Evolutionary conservation across 1,139 yeast species (phyloP).

Genomic region (Sugiyamaella pinicola): DNA sequence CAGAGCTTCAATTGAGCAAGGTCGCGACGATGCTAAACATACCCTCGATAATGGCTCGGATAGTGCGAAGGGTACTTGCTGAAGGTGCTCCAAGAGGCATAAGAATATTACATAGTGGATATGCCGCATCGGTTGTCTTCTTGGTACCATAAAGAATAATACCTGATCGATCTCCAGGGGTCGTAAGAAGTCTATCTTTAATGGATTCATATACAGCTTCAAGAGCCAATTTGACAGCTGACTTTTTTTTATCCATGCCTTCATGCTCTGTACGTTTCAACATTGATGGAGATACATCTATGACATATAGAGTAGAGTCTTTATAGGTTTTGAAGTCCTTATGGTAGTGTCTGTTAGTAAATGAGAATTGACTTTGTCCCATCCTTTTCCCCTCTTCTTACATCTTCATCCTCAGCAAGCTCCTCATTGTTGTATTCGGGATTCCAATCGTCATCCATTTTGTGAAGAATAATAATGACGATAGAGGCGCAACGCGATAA

Average conservation of each 20-base stretch:
- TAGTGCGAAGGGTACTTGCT: constrained; percentile 4
- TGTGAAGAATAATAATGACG: background rate
- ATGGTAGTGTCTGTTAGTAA: background rate
- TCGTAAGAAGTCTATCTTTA: constrained; percentile 36
- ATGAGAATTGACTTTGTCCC: background rate
- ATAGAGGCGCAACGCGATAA: background rate
- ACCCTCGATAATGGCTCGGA: constrained; percentile 9
- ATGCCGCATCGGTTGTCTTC: constrained; percentile 27
- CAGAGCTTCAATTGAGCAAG: no score
- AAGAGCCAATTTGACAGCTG: constrained; percentile 33
- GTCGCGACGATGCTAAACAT: background rate
- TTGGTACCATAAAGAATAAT: constrained; percentile 41
- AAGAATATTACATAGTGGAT: constrained; percentile 31
- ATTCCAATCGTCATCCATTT: constrained; percentile 10
- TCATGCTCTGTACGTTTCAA: constrained; percentile 26
- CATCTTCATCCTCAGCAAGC: constrained; percentile 9
- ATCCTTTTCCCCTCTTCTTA: background rate
- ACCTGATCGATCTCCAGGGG: constrained; percentile 41
- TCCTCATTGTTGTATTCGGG: constrained; percentile 4
- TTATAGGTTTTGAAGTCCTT: constrained; percentile 36
- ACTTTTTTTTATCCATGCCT: constrained; percentile 19
- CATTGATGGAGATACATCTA: constrained; percentile 43
- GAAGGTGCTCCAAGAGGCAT: constrained; percentile 40
- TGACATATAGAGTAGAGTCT: constrained; percentile 43
- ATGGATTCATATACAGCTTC: constrained; percentile 39